Percentiles rank a stretch among this genome's conserved stretches.
Conservation (phyloP, 371 early-diverging fungal genomes). For the Fennellomyces sp. region DNA sequence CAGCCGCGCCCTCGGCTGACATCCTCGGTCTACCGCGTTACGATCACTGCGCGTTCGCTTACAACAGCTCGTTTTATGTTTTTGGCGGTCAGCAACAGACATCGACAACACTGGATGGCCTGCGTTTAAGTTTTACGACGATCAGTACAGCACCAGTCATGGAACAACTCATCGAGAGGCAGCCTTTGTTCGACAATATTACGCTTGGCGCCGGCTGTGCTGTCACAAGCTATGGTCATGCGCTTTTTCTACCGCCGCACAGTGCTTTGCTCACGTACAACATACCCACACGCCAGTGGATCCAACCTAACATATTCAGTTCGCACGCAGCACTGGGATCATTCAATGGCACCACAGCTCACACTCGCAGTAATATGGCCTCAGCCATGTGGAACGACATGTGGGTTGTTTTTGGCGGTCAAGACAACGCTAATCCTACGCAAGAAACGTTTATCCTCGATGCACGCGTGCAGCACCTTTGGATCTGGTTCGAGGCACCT, state of each 20-base stretch:
- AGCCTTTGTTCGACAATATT: not conserved
- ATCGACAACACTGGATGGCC: not conserved
- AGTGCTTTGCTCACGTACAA: not conserved
- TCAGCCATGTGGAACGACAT: conserved; percentile 15
- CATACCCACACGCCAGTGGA: conserved; percentile 1
- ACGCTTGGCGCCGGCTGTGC: conserved; percentile 12
- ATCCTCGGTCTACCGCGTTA: conserved; percentile 17
- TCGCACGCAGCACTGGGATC: not conserved
- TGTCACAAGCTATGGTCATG: conserved; percentile 23
- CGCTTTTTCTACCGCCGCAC: conserved; percentile 8
- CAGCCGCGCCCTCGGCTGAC: not conserved
- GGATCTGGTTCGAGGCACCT: conserved; percentile 11
- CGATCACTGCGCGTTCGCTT: conserved; percentile 16
- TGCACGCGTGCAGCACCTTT: conserved; percentile 1
- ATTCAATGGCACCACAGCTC: not conserved
- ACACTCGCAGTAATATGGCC: not conserved
- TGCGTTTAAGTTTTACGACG: not conserved
- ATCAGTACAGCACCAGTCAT: not conserved
- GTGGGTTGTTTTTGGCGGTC: conserved; percentile 7
- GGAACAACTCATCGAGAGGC: not conserved
- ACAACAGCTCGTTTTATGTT: conserved; percentile 19
- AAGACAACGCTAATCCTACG: not conserved
- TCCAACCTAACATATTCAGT: not conserved
- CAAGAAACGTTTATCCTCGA: conserved; percentile 12
- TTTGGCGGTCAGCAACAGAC: conserved; percentile 10